Base-by-base conservation (phyloP, 352 stramenopile species). In the Phytophthora meadii region DNA sequence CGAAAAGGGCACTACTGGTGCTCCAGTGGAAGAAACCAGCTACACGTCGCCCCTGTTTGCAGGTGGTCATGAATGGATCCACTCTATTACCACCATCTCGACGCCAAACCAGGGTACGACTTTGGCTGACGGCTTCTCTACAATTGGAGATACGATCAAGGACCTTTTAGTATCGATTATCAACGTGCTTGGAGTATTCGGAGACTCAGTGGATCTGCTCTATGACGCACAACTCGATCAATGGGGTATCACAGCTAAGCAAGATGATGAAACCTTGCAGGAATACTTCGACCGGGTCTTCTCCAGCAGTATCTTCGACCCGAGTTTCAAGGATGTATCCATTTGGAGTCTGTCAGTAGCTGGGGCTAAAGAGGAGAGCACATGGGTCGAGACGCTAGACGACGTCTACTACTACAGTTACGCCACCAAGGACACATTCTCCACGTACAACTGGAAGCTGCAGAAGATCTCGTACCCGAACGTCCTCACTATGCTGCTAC, bases 361-460 rank as follows among this genome's bases (percentile, higher is more conserved):
- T 4, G 79, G 79, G 0, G 79, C 76, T 0, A 62, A 58, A 17
- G 72, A 79, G 15, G 66, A 81, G 32, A 82, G 54, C 37, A 71
- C 39, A 27, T 88, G 79, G 79, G 74, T 88, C 36, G 48, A 77
- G 55, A 88, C 79, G 28, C 66, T 88, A 36, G 48, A 63, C 14
- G 78, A 78, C 40, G 53, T 88, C 0, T 87, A 82, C 65, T 89
- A 89, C 71, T 87, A 75, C 68, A 82, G 76, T 49, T 84, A 77
- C 48, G 55, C 74, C 7, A 86, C 70, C 7, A 65, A 71, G 6
- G 76, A 86, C 65, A 77, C 76, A 4, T 77, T 70, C 58, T 63
- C 52, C 9, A 75, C 68, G 46, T 61, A 66, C 30, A 76, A 85
- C 48, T 52, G 52, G 51, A 64, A 77, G 39, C 54, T 77, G 22